Evolutionary conservation across 257 asterid species (phyloP).

Genomic region (Nicotiana tomentosiformis): DNA sequence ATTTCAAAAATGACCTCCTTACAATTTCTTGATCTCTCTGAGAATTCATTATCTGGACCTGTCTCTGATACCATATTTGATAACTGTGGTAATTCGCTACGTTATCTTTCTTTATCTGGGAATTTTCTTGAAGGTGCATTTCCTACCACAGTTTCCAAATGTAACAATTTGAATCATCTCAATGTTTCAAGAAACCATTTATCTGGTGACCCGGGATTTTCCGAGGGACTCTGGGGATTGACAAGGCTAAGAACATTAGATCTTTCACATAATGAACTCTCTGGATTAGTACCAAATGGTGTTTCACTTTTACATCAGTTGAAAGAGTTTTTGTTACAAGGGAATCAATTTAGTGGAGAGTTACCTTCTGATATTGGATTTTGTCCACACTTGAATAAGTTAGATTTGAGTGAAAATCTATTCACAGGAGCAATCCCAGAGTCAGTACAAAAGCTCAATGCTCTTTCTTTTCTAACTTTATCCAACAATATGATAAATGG

Average conservation of each 20-base stretch:
- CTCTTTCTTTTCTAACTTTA: constrained; percentile 33
- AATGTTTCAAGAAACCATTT: constrained; percentile 63
- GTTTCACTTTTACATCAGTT: constrained; percentile 48
- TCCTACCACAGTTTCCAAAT: constrained; percentile 40
- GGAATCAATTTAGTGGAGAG: constrained; percentile 60
- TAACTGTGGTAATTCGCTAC: constrained; percentile 33
- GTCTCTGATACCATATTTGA: constrained; percentile 40
- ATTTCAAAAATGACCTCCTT: constrained; percentile 38
- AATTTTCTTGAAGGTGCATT: constrained; percentile 60
- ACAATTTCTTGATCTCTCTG: constrained; percentile 72
- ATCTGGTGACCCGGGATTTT: constrained; percentile 52
- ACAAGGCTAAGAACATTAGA: constrained; percentile 68
- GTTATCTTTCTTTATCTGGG: constrained; percentile 46
- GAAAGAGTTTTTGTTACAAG: constrained; percentile 47
- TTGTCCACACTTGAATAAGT: constrained; percentile 51
- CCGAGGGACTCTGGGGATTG: constrained; percentile 39
- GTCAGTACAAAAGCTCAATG: constrained; percentile 43
- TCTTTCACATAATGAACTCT: constrained; percentile 55
- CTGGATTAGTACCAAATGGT: constrained; percentile 55
- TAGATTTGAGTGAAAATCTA: constrained; percentile 53
- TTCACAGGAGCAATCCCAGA: constrained; percentile 49
- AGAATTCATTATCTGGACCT: constrained; percentile 55
- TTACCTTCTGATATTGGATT: constrained; percentile 67
- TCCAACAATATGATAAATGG: constrained; percentile 54
- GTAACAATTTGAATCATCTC: constrained; percentile 50